A percentile compares a stretch with the other conserved stretches of the same genome.
Conservation (phyloP, 2,329 filamentous ascomycete species). For the Byssoonygena ceratinophila region DNA sequence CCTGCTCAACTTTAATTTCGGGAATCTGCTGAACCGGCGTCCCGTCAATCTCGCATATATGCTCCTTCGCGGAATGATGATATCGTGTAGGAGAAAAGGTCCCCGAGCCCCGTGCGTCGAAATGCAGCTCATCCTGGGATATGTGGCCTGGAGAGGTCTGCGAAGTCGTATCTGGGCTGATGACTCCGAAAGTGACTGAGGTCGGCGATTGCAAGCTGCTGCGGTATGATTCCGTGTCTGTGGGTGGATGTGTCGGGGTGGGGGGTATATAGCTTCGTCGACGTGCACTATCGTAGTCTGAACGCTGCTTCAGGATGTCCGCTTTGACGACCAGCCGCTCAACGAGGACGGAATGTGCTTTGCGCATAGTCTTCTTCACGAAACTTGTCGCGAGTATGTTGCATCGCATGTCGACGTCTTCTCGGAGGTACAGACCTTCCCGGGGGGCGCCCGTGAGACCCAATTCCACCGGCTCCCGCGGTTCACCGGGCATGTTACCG, state of each 20-base stretch:
- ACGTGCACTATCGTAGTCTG: constrained; percentile 15
- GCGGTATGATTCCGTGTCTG: constrained; percentile 4
- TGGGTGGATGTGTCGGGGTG: neutral
- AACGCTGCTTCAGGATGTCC: constrained; percentile 29
- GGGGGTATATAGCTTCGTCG: neutral
- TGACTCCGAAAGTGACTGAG: neutral
- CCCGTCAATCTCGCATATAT: constrained; percentile 2
- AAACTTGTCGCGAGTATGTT: constrained; percentile 65
- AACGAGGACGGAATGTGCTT: constrained; percentile 61
- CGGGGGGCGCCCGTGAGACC: constrained; percentile 52
- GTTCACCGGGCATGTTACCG: constrained; percentile 61
- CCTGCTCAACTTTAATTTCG: neutral
- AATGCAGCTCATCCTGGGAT: neutral
- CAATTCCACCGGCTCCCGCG: constrained; percentile 53
- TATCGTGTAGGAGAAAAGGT: neutral
- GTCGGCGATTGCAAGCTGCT: neutral
- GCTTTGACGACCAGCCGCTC: constrained; percentile 50
- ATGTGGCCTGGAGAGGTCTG: neutral
- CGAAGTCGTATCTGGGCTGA: neutral
- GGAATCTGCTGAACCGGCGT: neutral
- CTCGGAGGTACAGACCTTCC: constrained; percentile 66
- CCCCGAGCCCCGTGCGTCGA: neutral
- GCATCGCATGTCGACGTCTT: constrained; percentile 75
- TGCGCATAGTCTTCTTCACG: constrained; percentile 72
- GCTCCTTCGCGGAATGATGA: neutral